Conservation (phyloP, 345 rosid genomes). For the Cardamine chenopodiifolia region DNA sequence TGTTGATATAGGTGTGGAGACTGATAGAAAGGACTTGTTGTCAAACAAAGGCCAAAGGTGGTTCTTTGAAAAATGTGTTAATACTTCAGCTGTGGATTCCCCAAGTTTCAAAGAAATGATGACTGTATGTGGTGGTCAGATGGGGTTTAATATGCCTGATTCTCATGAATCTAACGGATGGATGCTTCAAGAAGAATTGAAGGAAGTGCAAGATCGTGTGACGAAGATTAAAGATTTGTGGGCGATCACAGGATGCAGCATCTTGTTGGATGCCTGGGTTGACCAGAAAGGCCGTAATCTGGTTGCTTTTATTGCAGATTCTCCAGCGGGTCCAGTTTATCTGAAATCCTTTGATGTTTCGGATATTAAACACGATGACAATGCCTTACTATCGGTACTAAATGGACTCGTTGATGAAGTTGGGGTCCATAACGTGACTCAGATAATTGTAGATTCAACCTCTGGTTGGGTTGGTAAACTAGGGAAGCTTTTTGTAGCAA, state of each 20-base stretch:
- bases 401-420: conserved; percentile 50
- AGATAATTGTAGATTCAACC: conserved; percentile 54
- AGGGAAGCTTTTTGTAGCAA: conserved; percentile 44
- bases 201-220: conserved; percentile 48
- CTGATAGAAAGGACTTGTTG: conserved; percentile 16
- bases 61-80: conserved; percentile 52
- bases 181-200: conserved; percentile 45
- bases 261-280: conserved; percentile 70
- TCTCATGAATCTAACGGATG: conserved; percentile 34
- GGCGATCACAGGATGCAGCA: conserved; percentile 63
- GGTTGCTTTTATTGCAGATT: conserved; percentile 57
- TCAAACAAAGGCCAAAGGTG: conserved; percentile 30
- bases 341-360: conserved; percentile 55
- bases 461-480: conserved; percentile 55
- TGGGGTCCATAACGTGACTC: conserved; percentile 57
- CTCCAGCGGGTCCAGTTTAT: conserved; percentile 58
- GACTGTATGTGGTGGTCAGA: conserved; percentile 12
- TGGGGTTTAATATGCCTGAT: background rate
- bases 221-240: conserved; percentile 53
- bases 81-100: conserved; percentile 46
- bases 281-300: conserved; percentile 51
- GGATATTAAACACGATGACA: conserved; percentile 17
- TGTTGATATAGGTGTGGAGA: conserved; percentile 12
- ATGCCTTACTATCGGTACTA: conserved; percentile 46
- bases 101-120: conserved; percentile 48